Evolutionary conservation across 257 asterid genomes (phyloP).

Genomic region (Nicotiana sylvestris): DNA sequence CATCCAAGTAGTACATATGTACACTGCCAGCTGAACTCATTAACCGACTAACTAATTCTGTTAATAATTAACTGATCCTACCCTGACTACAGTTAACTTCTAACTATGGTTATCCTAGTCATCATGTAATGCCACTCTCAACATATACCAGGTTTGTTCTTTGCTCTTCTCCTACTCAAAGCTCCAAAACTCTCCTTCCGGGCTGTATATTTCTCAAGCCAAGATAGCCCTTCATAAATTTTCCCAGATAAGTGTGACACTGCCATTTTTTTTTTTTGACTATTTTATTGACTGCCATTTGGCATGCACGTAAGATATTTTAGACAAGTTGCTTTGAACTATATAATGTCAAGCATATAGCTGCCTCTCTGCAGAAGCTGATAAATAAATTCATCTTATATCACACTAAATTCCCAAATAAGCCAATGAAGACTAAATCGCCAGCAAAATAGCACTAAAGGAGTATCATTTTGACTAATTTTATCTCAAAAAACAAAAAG

Average conservation of each 20-base stretch:
- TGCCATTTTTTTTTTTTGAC: neutral
- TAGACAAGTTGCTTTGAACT: neutral
- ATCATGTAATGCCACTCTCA: too few species aligned
- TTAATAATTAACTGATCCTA: too few species aligned
- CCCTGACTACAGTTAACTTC: too few species aligned
- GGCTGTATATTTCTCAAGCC: neutral
- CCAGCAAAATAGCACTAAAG: neutral
- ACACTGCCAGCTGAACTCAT: too few species aligned
- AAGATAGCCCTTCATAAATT: neutral
- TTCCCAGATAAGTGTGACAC: neutral
- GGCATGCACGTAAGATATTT: neutral
- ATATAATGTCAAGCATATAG: neutral
- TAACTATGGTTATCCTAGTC: too few species aligned
- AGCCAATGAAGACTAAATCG: neutral
- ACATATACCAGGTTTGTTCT: neutral
- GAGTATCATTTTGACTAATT: neutral
- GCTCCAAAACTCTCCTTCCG: neutral
- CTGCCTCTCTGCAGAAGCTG: neutral
- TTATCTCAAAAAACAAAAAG: neutral
- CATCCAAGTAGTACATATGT: too few species aligned
- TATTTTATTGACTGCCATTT: neutral
- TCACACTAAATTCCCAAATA: neutral
- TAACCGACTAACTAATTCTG: too few species aligned
- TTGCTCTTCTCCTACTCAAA: neutral
- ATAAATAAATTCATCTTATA: neutral